These are phyloP conservation scores for Spergularia azorica DNA, from an alignment of 179 eudicot species.

Conservation along the genomic window DNA sequence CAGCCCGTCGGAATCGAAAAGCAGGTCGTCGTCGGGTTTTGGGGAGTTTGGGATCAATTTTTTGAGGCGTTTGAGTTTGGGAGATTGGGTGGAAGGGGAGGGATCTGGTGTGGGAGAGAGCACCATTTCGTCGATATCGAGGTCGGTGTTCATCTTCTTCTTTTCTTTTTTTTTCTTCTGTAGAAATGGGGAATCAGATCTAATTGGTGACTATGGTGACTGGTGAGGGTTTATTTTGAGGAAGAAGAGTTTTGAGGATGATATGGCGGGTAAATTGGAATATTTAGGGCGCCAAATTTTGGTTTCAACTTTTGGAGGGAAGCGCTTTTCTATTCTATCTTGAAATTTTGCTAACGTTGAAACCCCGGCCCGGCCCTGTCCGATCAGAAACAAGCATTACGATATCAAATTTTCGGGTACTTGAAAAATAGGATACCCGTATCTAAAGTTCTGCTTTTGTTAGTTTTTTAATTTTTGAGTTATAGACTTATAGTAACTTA, in stretches of 20 bases:
- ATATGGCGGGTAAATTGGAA: neutral
- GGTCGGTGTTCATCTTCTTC: neutral
- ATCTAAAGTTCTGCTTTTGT: too few relatives aligned
- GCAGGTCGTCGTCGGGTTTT: neutral
- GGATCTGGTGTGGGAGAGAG: neutral
- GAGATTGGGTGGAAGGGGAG: neutral
- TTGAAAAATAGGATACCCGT: too few relatives aligned
- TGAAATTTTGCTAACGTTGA: too few relatives aligned
- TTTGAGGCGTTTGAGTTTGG: constrained; percentile 3
- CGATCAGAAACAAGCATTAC: too few relatives aligned
- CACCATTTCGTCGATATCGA: neutral
- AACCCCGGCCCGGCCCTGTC: too few relatives aligned
- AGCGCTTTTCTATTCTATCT: neutral
- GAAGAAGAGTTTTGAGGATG: neutral
- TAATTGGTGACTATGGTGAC: neutral
- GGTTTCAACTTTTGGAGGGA: neutral
- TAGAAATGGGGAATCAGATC: neutral
- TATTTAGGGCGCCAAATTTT: neutral
- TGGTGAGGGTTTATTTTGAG: neutral
- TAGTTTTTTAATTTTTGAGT: too few relatives aligned
- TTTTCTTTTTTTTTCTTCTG: too few relatives aligned
- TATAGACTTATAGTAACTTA: too few relatives aligned
- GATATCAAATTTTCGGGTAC: too few relatives aligned
- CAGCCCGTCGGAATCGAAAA: neutral
- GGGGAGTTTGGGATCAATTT: neutral